These are phyloP conservation scores for Sequoia sempervirens DNA, from an alignment of 75 land plant species.

Conservation along the genomic window DNA sequence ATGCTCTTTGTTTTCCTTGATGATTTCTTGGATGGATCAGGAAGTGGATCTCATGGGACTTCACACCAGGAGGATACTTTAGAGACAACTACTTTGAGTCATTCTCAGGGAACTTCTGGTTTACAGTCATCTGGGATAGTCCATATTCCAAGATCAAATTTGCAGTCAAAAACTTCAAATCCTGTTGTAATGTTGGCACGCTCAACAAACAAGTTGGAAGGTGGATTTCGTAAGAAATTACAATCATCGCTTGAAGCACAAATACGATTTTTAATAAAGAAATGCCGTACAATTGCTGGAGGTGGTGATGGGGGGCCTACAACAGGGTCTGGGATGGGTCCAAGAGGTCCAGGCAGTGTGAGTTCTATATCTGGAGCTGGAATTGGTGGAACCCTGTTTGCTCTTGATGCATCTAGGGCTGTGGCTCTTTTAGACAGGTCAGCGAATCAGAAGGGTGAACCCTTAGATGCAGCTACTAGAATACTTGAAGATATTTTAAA, in stretches of 20 bases:
- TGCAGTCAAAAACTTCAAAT: slow-evolving; percentile 48
- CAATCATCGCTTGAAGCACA: slow-evolving; percentile 93
- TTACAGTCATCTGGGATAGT: slow-evolving; percentile 14
- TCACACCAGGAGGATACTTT: slow-evolving; percentile 21
- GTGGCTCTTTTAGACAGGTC: slow-evolving; percentile 65
- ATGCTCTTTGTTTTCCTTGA: slow-evolving; percentile 77
- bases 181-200: slow-evolving; percentile 70
- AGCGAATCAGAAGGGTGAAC: slow-evolving; percentile 46
- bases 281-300: slow-evolving; percentile 63
- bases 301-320: slow-evolving; percentile 39
- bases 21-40: slow-evolving; percentile 55
- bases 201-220: slow-evolving; percentile 60
- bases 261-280: slow-evolving; percentile 84
- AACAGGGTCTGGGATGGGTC: slow-evolving; percentile 42
- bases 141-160: slow-evolving; percentile 26
- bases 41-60: slow-evolving; percentile 13
- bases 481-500: slow-evolving; percentile 61
- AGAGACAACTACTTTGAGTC: slow-evolving; percentile 15
- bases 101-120: slow-evolving; percentile 17
- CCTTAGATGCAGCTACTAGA: slow-evolving; percentile 55
- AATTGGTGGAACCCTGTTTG: slow-evolving; percentile 56
- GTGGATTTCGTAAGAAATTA: slow-evolving; percentile 65
- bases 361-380: slow-evolving; percentile 42
- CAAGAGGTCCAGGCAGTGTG: slow-evolving; percentile 46
- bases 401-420: slow-evolving; percentile 78